Conservation (phyloP, 2,329 filamentous ascomycete species). For the Verticillium isaacii region DNA sequence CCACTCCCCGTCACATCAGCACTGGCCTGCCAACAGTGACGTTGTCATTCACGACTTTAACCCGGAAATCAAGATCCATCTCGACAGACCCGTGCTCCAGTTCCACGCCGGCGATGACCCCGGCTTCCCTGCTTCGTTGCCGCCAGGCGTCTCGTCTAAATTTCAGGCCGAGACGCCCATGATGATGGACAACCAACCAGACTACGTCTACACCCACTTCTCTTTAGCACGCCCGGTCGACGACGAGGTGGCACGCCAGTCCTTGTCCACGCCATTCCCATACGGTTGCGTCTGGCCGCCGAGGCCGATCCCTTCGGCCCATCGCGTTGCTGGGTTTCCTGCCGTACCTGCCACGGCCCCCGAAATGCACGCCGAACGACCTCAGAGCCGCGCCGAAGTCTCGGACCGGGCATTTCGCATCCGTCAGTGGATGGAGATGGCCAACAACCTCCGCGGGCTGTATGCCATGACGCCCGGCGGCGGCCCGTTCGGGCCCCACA, state of each 20-base stretch:
- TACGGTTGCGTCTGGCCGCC: conserved; percentile 72
- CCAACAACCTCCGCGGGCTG: conserved; percentile 2
- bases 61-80: conserved; percentile 65
- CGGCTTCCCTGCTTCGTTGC: background rate
- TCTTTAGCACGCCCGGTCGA: conserved; percentile 54
- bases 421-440: conserved; percentile 70
- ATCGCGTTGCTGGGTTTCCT: conserved; percentile 40
- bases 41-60: conserved; percentile 70
- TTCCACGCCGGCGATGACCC: conserved; percentile 29
- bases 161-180: conserved; percentile 51
- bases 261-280: conserved; percentile 26
- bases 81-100: conserved; percentile 67
- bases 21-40: conserved; percentile 60
- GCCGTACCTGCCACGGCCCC: conserved; percentile 17
- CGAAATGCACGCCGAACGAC: conserved; percentile 25
- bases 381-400: conserved; percentile 51
- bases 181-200: conserved; percentile 36
- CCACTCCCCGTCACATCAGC: conserved; percentile 42
- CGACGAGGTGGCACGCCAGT: conserved; percentile 26
- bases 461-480: background rate
- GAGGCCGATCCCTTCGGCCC: conserved; percentile 57
- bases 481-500: conserved; percentile 22
- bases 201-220: conserved; percentile 61
- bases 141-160: conserved; percentile 13
- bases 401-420: conserved; percentile 70